Evolutionary conservation across 1,139 yeast genomes (phyloP).

Genomic region (Scheffersomyces cryptocercus): DNA sequence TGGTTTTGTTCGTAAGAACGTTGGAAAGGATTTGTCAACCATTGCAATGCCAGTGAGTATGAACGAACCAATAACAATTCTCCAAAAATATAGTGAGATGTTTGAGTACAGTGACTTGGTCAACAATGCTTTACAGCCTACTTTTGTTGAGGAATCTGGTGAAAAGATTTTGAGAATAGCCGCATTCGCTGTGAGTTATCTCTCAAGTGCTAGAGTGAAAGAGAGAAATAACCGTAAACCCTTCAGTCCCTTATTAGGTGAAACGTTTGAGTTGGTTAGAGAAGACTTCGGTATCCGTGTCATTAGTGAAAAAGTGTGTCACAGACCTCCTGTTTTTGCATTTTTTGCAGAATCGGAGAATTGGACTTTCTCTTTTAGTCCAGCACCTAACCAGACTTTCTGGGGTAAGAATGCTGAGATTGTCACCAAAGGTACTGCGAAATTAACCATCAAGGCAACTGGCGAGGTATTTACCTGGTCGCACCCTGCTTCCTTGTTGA

Average conservation of each 20-base stretch:
- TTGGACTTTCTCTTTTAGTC: constrained; percentile 78
- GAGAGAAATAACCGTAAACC: constrained; percentile 83
- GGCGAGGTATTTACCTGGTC: constrained; percentile 79
- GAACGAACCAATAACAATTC: constrained; percentile 84
- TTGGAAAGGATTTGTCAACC: constrained; percentile 85
- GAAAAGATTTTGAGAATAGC: constrained; percentile 72
- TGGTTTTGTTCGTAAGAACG: constrained; percentile 80
- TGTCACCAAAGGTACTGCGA: constrained; percentile 67
- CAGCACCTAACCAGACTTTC: constrained; percentile 84
- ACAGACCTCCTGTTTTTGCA: constrained; percentile 83
- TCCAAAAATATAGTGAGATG: constrained; percentile 78
- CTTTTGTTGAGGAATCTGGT: constrained; percentile 43
- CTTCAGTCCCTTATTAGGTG: constrained; percentile 88
- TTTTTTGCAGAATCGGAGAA: constrained; percentile 67
- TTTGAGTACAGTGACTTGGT: constrained; percentile 74
- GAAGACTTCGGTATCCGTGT: constrained; percentile 73
- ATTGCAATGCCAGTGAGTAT: constrained; percentile 93
- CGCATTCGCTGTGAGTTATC: constrained; percentile 75
- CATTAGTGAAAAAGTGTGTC: constrained; percentile 76
- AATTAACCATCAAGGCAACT: constrained; percentile 54
- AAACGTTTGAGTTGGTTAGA: constrained; percentile 80
- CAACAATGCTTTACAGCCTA: constrained; percentile 54
- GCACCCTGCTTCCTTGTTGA: constrained; percentile 79
- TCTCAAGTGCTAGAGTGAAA: constrained; percentile 71
- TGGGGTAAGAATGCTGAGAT: constrained; percentile 95